These are phyloP conservation scores for Chlamydomonas eustigma DNA, from an alignment of 139 green algal genomes.

Conservation along the genomic window DNA sequence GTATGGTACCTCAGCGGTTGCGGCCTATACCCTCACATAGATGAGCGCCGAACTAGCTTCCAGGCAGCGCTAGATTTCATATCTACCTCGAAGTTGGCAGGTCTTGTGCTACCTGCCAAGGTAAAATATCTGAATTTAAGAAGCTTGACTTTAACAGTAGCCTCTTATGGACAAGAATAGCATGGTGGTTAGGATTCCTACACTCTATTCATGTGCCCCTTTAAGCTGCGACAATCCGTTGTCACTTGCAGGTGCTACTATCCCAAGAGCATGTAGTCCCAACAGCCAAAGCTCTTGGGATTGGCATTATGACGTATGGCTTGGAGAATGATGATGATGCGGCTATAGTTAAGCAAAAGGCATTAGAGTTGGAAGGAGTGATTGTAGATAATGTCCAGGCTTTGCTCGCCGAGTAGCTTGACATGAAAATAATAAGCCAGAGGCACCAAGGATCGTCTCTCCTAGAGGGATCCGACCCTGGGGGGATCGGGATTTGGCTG, in stretches of 20 bases:
- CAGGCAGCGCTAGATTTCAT: constrained; percentile 60
- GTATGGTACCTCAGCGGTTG: constrained; percentile 78
- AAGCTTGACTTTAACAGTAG: no score
- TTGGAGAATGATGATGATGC: constrained; percentile 67
- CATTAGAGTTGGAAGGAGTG: constrained; percentile 62
- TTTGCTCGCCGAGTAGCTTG: no score
- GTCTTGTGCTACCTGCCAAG: constrained; percentile 50
- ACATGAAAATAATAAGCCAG: no score
- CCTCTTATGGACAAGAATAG: no score
- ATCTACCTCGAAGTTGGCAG: constrained; percentile 42
- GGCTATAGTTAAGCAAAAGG: constrained; percentile 56
- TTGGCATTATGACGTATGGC: constrained; percentile 78
- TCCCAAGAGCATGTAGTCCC: constrained; percentile 18
- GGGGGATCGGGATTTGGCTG: no score
- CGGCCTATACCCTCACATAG: constrained; percentile 50
- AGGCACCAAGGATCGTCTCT: no score
- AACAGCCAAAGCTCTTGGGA: constrained; percentile 28
- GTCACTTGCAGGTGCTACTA: constrained; percentile 9
- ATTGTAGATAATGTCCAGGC: constrained; percentile 73
- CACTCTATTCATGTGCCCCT: no score
- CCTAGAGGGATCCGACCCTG: no score
- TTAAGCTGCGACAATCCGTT: no score
- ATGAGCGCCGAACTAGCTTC: constrained; percentile 67
- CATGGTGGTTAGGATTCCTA: no score
- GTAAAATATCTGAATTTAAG: no score